These are phyloP conservation scores for Ophiobolus disseminans DNA, from an alignment of 2,329 filamentous ascomycete genomes.

Conservation along the genomic window DNA sequence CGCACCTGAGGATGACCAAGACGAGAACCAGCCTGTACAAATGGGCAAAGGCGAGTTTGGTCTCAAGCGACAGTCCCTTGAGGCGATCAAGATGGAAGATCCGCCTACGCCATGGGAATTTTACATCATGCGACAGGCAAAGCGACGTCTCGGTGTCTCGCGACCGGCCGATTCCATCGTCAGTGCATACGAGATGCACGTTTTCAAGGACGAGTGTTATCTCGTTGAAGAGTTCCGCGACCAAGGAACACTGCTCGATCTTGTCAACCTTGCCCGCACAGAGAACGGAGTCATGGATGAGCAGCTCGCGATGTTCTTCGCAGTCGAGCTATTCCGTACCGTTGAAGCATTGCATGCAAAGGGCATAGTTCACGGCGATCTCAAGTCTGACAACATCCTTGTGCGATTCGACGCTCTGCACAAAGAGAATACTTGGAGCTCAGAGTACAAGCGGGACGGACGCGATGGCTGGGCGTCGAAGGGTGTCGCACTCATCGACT, in stretches of 20 bases:
- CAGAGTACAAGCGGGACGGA: slow-evolving; percentile 76
- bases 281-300: slow-evolving; percentile 86
- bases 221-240: slow-evolving; percentile 85
- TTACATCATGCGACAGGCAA: slow-evolving; percentile 86
- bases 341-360: slow-evolving; percentile 84
- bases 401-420: slow-evolving; percentile 73
- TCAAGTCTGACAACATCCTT: slow-evolving; percentile 95
- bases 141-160: slow-evolving; percentile 73
- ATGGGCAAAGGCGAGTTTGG: slow-evolving; percentile 70
- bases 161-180: slow-evolving; percentile 80
- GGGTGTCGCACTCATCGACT: slow-evolving; percentile 89
- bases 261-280: slow-evolving; percentile 83
- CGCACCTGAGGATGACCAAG: slow-evolving; percentile 57
- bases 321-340: slow-evolving; percentile 87
- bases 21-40: slow-evolving; percentile 53
- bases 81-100: slow-evolving; percentile 94
- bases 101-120: slow-evolving; percentile 94
- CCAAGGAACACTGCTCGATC: slow-evolving; percentile 91
- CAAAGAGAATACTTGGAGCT: slow-evolving; percentile 58
- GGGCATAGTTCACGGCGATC: slow-evolving; percentile 85
- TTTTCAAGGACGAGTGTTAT: slow-evolving; percentile 90
- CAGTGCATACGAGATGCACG: slow-evolving; percentile 85
- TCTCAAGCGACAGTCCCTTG: slow-evolving; percentile 66
- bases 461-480: slow-evolving; percentile 78
- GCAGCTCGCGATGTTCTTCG: slow-evolving; percentile 91